Conservation (phyloP, 2,329 filamentous ascomycete species). For the Diatrype stigma region DNA sequence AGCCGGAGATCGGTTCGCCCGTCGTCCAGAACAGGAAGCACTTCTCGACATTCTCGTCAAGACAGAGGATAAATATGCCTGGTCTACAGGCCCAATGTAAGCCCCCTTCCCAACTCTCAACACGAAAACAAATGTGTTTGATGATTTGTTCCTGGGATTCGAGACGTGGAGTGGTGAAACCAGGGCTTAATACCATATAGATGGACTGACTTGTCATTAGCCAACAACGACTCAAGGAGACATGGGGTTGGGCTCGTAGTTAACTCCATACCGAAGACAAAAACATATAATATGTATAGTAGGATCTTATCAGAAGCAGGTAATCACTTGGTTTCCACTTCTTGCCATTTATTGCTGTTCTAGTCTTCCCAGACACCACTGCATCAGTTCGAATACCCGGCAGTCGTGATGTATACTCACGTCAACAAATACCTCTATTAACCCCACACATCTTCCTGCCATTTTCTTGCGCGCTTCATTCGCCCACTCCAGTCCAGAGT, state of each 20-base stretch:
- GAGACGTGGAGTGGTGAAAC: no score
- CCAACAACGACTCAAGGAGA: not conserved
- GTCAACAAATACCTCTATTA: constrained; percentile 10
- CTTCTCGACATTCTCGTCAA: constrained; percentile 26
- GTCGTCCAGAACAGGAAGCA: constrained; percentile 25
- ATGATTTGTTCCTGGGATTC: no score
- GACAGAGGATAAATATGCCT: constrained; percentile 21
- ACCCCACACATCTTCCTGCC: constrained; percentile 52
- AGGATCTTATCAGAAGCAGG: no score
- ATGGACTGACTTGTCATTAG: not conserved
- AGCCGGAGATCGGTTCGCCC: constrained; percentile 33
- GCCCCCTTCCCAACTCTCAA: not conserved
- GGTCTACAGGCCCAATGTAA: constrained; percentile 10
- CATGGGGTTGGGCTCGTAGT: not conserved
- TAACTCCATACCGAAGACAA: no score
- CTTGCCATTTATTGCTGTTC: no score
- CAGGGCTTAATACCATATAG: no score
- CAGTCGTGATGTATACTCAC: not conserved
- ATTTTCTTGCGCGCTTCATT: constrained; percentile 46
- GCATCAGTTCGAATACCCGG: no score
- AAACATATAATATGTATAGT: no score
- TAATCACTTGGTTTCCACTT: no score
- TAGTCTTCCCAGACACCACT: no score
- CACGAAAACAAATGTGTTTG: no score
- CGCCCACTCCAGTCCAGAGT: constrained; percentile 42